Base-by-base conservation (phyloP, 108 stramenopile species). In the Thalassiosira profunda region DNA sequence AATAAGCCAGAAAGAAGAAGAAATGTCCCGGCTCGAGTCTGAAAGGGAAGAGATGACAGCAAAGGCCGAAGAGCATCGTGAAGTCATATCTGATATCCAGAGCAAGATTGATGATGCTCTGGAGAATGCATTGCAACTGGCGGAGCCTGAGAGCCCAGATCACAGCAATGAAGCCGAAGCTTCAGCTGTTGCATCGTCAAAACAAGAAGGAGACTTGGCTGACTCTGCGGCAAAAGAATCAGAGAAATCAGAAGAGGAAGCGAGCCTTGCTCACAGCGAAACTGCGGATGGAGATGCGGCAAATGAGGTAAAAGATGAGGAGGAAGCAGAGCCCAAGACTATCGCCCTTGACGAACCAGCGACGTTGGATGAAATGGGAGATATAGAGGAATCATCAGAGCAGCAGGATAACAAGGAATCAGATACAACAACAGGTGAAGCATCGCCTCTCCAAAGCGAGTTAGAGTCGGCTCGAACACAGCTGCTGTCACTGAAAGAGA, bases 11-110 rank as follows among this genome's bases (percentile, higher is more conserved):
- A 41, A 25, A 9, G 9, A 12, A 7, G 18, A 40, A 53, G 44
- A 58, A 51, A 66, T 74, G 12, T 29, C 48, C 15, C 40, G 23
- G 24, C 58, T 74, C 3, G 48, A 49, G 18, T 33, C 40, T 52
- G 64, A 58, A 54, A 64, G 44, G 34, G 72, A 63, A 12, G 44
- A 3, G 5, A 35, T 73, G 42, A 26, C 3, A 12, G 10, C 33
- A 1, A 34, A 46, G 40, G 42, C 46, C 12, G 31, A 35, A 5
- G 49, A 40, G 18, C 14, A 58, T 38, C 9, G 52, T 42, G 43
- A 17, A 1, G 28, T 18, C 3, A 52, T 74, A 14, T 21, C 55
- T 38, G 68, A 51, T 21, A 34, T 70, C 17, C 46, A 59, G 0
- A 1, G 47, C 17, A 58, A 59, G 23, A 29, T 58, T 14, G 68